phyloP scores from a whole-genome alignment of 164 flowering plant species.

The Stephania japonica region DNA sequence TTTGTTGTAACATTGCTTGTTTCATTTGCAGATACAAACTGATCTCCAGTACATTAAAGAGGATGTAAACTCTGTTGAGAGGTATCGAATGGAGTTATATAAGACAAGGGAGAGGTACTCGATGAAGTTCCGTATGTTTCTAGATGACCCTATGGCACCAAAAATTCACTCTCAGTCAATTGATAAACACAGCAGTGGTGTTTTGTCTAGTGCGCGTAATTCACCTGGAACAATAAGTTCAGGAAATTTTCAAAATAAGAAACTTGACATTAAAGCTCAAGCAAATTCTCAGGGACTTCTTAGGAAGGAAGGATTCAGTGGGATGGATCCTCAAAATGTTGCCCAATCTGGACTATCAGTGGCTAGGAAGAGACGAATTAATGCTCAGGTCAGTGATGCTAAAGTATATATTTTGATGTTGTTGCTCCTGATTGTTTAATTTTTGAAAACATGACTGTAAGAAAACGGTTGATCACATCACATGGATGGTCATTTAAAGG shows the following conservation, averaged over 20 bases:
- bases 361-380: conserved; percentile 70
- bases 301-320: conserved; percentile 53
- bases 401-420: not conserved
- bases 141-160: conserved; percentile 41
- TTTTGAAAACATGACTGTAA: not conserved
- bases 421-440: not conserved
- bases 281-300: conserved; percentile 40
- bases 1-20: not conserved
- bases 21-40: conserved; percentile 51
- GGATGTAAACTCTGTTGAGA: conserved; percentile 75
- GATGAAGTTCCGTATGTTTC: conserved; percentile 54
- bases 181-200: conserved; percentile 47
- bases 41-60: conserved; percentile 88
- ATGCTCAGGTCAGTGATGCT: conserved; percentile 56
- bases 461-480: not conserved
- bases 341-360: conserved; percentile 58
- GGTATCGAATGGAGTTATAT: conserved; percentile 63
- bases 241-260: conserved; percentile 40
- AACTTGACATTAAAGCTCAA: conserved; percentile 44
- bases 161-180: conserved; percentile 40
- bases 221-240: conserved; percentile 39
- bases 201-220: conserved; percentile 38
- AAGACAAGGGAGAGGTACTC: conserved; percentile 65
- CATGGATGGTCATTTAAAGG: not conserved
- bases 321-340: conserved; percentile 46